A percentile compares a stretch with the other conserved stretches of the same genome.
Evolutionary conservation across 306 rosid genomes (phyloP).

Genomic region (Prunus mira): DNA sequence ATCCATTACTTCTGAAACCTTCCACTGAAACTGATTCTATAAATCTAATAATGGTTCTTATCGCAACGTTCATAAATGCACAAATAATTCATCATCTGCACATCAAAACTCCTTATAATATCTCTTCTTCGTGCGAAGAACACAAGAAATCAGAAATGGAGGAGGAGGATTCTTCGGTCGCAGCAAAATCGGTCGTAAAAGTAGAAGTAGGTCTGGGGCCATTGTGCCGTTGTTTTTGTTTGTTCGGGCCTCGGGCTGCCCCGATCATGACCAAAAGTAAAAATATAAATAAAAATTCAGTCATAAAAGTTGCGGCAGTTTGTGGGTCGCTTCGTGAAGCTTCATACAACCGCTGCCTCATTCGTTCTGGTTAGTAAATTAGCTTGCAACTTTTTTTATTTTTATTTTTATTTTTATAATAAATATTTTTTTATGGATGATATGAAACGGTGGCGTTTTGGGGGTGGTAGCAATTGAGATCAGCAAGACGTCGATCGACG

Average conservation of each 20-base stretch:
- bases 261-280: not conserved
- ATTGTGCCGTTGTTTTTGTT: not conserved
- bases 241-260: not conserved
- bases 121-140: not conserved
- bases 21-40: too few relatives aligned
- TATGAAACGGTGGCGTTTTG: not conserved
- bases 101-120: too few relatives aligned
- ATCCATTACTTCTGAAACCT: too few relatives aligned
- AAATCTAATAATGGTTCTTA: not conserved
- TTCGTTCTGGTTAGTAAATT: conserved; percentile 49
- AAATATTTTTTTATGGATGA: not conserved
- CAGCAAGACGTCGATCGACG: conserved; percentile 34
- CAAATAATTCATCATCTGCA: too few relatives aligned
- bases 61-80: not conserved
- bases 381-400: too few relatives aligned
- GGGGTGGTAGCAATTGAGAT: conserved; percentile 50
- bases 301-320: conserved; percentile 50
- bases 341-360: conserved; percentile 51
- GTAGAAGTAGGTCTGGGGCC: not conserved
- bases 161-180: not conserved
- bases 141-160: conserved; percentile 13
- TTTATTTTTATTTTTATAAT: too few relatives aligned
- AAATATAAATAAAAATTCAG: not conserved
- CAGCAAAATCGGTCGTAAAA: conserved; percentile 18
- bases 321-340: conserved; percentile 64